Conservation (phyloP, 306 rosid species). For the Vigna nakashimae region DNA sequence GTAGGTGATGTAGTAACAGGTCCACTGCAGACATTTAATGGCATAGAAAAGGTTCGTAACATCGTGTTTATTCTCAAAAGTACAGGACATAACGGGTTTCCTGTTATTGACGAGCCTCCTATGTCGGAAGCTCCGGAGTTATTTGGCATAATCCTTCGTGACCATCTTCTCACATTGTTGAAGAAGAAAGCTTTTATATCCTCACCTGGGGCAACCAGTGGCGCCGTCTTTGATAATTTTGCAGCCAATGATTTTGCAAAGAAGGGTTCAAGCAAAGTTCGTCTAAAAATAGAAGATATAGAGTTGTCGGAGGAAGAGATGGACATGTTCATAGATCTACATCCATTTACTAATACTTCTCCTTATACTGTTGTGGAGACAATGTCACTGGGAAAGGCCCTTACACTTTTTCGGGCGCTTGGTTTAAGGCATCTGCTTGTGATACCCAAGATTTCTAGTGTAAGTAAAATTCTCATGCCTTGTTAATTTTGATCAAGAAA, state of each 20-base stretch:
- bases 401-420: slow-evolving; percentile 74
- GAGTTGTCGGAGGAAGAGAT: slow-evolving; percentile 73
- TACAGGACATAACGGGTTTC: slow-evolving; percentile 87
- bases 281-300: slow-evolving; percentile 64
- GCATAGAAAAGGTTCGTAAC: slow-evolving; percentile 83
- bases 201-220: slow-evolving; percentile 46
- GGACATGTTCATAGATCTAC: slow-evolving; percentile 89
- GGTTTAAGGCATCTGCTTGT: slow-evolving; percentile 94
- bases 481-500: slow-evolving; percentile 23
- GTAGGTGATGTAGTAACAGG: slow-evolving; percentile 84
- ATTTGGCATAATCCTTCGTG: slow-evolving; percentile 82
- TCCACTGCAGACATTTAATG: slow-evolving; percentile 81
- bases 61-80: slow-evolving; percentile 70
- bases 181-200: slow-evolving; percentile 73
- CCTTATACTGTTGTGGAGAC: slow-evolving; percentile 94
- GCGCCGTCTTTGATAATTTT: slow-evolving; percentile 50
- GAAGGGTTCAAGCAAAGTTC: slow-evolving; percentile 63
- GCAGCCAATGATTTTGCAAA: slow-evolving; percentile 77
- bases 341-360: slow-evolving; percentile 87
- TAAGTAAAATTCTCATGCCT: slow-evolving; percentile 58
- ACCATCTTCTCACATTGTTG: slow-evolving; percentile 77
- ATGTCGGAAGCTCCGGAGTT: slow-evolving; percentile 62
- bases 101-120: slow-evolving; percentile 86
- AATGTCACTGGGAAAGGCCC: slow-evolving; percentile 92
- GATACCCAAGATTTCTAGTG: slow-evolving; percentile 78